Conservation (phyloP, 1,284 basidiomycete genomes). For the Trametes versicolor region DNA sequence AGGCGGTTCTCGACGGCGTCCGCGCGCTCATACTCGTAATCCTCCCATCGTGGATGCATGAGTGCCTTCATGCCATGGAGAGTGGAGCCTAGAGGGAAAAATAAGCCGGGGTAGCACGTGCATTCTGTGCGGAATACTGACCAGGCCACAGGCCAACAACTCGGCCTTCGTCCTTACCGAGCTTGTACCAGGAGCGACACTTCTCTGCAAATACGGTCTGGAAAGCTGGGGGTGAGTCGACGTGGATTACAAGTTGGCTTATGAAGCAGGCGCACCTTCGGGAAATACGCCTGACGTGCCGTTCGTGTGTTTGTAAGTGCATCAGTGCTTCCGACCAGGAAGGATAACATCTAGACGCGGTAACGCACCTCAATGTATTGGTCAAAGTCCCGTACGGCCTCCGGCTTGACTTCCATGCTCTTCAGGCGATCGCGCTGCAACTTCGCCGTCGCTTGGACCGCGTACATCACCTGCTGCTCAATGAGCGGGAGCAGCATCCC, state of each 20-base stretch:
- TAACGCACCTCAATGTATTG: slow-evolving; percentile 55
- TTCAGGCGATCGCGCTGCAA: slow-evolving; percentile 67
- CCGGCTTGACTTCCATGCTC: slow-evolving; percentile 63
- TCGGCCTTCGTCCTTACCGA: slow-evolving; percentile 64
- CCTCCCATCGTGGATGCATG: slow-evolving; percentile 70
- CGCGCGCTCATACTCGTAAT: slow-evolving; percentile 62
- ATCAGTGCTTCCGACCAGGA: not conserved
- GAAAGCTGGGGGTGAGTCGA: slow-evolving; percentile 1
- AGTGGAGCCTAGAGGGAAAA: slow-evolving; percentile 53
- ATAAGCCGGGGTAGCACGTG: not conserved
- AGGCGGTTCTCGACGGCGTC: slow-evolving; percentile 58
- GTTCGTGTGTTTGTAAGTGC: no score
- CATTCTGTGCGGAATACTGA: slow-evolving; percentile 30
- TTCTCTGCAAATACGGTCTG: slow-evolving; percentile 68
- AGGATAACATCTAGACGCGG: no score
- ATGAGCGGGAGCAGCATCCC: slow-evolving; percentile 62
- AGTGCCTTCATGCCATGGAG: slow-evolving; percentile 61
- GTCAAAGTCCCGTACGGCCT: slow-evolving; percentile 68
- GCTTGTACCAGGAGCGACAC: slow-evolving; percentile 76
- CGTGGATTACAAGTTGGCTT: no score
- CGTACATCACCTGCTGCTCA: slow-evolving; percentile 66
- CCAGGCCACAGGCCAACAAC: slow-evolving; percentile 70
- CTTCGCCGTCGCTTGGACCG: slow-evolving; percentile 61
- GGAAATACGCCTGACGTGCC: slow-evolving; percentile 52
- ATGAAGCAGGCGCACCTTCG: slow-evolving; percentile 46